phyloP scores from a whole-genome alignment of 352 stramenopile species.

The Pythium sp. region DNA sequence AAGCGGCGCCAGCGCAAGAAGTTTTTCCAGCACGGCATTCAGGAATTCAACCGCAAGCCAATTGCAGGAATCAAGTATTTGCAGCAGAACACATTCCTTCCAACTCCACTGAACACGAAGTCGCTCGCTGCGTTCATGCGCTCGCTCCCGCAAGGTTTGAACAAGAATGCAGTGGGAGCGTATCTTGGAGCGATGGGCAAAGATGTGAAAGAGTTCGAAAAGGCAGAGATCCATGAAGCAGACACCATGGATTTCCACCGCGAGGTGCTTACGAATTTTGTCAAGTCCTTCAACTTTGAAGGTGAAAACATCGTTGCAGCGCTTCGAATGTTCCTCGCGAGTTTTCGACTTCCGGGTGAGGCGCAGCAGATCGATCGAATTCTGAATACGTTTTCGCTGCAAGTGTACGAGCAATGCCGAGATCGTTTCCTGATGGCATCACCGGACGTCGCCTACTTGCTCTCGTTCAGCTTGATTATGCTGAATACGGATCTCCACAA shows the following conservation, averaged over 20 bases:
- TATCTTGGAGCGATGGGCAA: slow-evolving; percentile 88
- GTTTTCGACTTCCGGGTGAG: slow-evolving; percentile 82
- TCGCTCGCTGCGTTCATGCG: slow-evolving; percentile 87
- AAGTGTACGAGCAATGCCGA: slow-evolving; percentile 83
- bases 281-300: slow-evolving; percentile 82
- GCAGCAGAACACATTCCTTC: slow-evolving; percentile 75
- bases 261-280: slow-evolving; percentile 67
- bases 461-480: slow-evolving; percentile 90
- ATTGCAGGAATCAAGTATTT: slow-evolving; percentile 88
- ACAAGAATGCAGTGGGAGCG: slow-evolving; percentile 77
- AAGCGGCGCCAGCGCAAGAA: slow-evolving; percentile 76
- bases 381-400: slow-evolving; percentile 80
- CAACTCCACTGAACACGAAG: slow-evolving; percentile 66
- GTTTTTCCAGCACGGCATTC: slow-evolving; percentile 82
- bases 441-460: slow-evolving; percentile 85
- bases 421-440: slow-evolving; percentile 85
- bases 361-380: slow-evolving; percentile 89
- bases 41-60: slow-evolving; percentile 94
- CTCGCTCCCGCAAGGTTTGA: slow-evolving; percentile 72
- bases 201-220: slow-evolving; percentile 71
- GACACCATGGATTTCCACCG: slow-evolving; percentile 87
- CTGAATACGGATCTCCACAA: slow-evolving; percentile 89
- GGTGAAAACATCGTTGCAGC: slow-evolving; percentile 67
- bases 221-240: slow-evolving; percentile 68
- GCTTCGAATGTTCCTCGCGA: slow-evolving; percentile 81